Base-by-base conservation (phyloP, 345 rosid species). In the Eucalyptus lansdowneana region DNA sequence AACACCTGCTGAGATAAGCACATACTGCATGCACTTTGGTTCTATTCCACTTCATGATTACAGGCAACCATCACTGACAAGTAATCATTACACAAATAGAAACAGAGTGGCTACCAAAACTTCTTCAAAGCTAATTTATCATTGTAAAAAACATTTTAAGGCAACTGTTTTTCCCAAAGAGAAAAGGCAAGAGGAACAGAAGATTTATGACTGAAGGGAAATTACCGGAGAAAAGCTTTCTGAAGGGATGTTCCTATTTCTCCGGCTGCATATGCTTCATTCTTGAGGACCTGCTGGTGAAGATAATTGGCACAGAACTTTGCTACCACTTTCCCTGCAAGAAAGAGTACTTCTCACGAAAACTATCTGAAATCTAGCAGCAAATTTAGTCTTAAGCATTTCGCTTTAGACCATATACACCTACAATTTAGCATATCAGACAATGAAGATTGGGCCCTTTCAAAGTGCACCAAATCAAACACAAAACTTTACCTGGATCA, bases 231-330 rank as follows among this genome's bases (percentile, higher is more conserved):
- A 93, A 96, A 97, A 14, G 99, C 94, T 93, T 91, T 96, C 93
- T 94, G 97, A 87, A 95, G 89, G 47, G 98, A 93, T 76, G 91
- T 93, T 89, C 93, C 98, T n/a, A 95, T 91, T 89, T 96, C 97
- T 88, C 99, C 99, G 86, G 96, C 94, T 37, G 93, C 89, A 91
- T 95, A 97, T 53, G 95, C 95, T 76, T 96, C 98, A 90, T 91
- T 88, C 93, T 92, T 95, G 65, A 94, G 94, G 90, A 97, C 97
- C 92, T 97, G 98, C 90, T 88, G 97, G 89, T 97, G 99, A 89
- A 97, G 95, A 95, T 67, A 96, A 93, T 96, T 97, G 88, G 98
- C 97, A 89, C 98, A 97, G 91, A 97, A 97, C 91, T 97, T 97
- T 58, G 99, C 96, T 83, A 97, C 99, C 87, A 96, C 98, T 93